phyloP scores from a whole-genome alignment of 139 green algal species.

The Chlamydomonas sp. region DNA sequence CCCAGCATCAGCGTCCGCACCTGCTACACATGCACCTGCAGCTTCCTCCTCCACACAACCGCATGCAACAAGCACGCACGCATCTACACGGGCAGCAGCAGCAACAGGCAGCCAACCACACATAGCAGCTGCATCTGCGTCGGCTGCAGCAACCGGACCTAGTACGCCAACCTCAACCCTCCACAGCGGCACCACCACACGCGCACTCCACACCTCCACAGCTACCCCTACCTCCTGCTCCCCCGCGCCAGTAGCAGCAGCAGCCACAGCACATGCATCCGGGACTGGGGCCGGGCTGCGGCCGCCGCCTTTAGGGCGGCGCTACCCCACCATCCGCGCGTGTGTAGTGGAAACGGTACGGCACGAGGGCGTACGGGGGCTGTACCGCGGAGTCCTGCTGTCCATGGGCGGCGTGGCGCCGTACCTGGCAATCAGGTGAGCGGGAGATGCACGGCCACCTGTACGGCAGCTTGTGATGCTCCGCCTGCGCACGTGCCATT shows the following conservation, averaged over 20 bases:
- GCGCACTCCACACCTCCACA: too few species aligned
- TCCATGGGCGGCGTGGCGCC: conserved; percentile 65
- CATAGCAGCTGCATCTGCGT: too few species aligned
- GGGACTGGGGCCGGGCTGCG: not conserved
- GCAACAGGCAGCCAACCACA: too few species aligned
- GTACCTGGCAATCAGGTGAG: conserved; percentile 57
- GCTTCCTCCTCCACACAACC: not conserved
- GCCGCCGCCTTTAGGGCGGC: not conserved
- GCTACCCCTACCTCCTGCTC: too few species aligned
- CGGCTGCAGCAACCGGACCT: too few species aligned
- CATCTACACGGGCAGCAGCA: too few species aligned
- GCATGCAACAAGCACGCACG: too few species aligned
- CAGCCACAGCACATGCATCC: not conserved
- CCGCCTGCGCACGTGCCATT: too few species aligned
- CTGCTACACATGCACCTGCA: not conserved
- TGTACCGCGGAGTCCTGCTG: conserved; percentile 68
- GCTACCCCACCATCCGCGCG: conserved; percentile 45
- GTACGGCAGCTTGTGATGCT: not conserved
- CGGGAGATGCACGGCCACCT: not conserved
- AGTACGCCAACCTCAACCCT: too few species aligned
- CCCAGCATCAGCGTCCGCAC: not conserved
- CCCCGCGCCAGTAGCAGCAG: too few species aligned
- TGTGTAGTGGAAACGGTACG: conserved; percentile 27
- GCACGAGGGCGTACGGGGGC: conserved; percentile 49
- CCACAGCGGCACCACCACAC: too few species aligned